A percentile compares a stretch with the other conserved stretches of the same genome.
Conservation (phyloP, 2,329 filamentous ascomycete genomes). For the Fusarium buxicola region DNA sequence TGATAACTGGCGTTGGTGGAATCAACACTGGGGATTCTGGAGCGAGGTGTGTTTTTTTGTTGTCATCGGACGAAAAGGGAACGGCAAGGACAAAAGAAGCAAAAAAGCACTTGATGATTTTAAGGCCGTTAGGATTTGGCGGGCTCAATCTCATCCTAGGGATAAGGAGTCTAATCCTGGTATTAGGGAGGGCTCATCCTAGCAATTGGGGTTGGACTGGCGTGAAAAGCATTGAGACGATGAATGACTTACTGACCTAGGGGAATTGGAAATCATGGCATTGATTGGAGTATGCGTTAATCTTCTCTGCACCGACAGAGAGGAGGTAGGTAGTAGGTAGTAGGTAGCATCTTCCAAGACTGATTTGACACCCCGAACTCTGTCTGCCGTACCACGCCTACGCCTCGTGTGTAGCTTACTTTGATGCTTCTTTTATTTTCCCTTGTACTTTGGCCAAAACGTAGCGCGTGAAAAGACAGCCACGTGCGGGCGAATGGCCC, state of each 20-base stretch:
- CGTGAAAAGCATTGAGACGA: conserved; percentile 24
- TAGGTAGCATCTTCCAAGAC: conserved; percentile 35
- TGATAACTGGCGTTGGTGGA: conserved; percentile 39
- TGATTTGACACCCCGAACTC: conserved; percentile 38
- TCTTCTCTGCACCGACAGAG: conserved; percentile 8
- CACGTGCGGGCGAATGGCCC: neutral
- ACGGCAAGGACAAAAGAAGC: conserved; percentile 25
- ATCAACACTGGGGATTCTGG: conserved; percentile 27
- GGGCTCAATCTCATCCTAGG: conserved; percentile 20
- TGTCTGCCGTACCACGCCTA: too few relatives aligned
- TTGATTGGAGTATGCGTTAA: conserved; percentile 33
- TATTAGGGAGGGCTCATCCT: neutral
- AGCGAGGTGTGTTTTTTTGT: conserved; percentile 39
- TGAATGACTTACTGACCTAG: conserved; percentile 26
- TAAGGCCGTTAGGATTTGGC: conserved; percentile 13
- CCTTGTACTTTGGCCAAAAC: too few relatives aligned
- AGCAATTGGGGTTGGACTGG: conserved; percentile 9
- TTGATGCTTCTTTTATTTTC: too few relatives aligned
- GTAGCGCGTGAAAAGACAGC: neutral
- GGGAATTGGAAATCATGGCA: conserved; percentile 31
- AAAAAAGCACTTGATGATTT: conserved; percentile 39
- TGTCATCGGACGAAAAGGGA: conserved; percentile 23
- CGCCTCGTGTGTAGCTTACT: too few relatives aligned
- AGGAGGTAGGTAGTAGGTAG: conserved; percentile 4
- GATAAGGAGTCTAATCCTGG: conserved; percentile 2